Conservation (phyloP, 2,329 filamentous ascomycete species). For the Botryotinia convoluta region DNA sequence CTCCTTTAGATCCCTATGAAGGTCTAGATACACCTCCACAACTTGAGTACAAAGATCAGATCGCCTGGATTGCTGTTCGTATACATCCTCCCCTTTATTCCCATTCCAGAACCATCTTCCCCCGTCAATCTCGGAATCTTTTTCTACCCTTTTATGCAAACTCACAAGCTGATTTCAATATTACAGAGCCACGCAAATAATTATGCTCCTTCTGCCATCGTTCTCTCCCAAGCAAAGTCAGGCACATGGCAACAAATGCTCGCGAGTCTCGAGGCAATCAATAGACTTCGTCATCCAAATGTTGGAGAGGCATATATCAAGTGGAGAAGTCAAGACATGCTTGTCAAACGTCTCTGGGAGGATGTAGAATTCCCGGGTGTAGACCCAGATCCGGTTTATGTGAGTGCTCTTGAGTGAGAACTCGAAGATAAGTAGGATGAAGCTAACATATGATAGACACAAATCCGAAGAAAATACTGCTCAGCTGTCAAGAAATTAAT, state of each 20-base stretch:
- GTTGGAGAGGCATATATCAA: background rate
- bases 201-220: background rate
- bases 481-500: background rate
- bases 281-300: background rate
- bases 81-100: background rate
- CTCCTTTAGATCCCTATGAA: background rate
- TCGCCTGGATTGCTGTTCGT: background rate
- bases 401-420: too few species aligned
- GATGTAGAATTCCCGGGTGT: background rate
- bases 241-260: constrained; percentile 2
- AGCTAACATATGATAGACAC: background rate
- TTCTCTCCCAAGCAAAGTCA: background rate
- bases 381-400: background rate
- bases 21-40: background rate
- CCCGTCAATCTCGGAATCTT: background rate
- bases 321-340: constrained; percentile 11
- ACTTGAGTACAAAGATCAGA: background rate
- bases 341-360: constrained; percentile 11
- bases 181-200: background rate
- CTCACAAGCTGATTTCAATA: background rate
- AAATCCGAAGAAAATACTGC: background rate
- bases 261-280: background rate
- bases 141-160: background rate
- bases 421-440: too few species aligned
- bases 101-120: background rate